These are phyloP conservation scores for Lomentospora prolificans DNA, from an alignment of 2,329 filamentous ascomycete genomes.

Conservation along the genomic window DNA sequence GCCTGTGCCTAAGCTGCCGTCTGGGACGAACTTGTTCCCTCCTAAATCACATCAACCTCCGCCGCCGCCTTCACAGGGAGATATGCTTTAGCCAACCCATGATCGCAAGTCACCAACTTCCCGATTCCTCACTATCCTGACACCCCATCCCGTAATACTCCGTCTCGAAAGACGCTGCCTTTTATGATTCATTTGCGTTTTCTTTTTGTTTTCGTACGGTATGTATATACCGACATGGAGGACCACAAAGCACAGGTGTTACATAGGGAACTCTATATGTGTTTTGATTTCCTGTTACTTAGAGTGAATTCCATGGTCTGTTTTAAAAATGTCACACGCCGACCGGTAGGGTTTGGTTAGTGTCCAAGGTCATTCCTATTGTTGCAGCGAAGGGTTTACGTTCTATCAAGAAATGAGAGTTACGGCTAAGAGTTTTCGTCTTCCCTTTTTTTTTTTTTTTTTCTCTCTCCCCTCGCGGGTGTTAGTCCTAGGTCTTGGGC, in stretches of 20 bases:
- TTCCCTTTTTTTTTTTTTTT: too few species aligned
- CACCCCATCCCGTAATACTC: neutral
- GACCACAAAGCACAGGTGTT: neutral
- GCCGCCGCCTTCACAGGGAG: slow-evolving; percentile 21
- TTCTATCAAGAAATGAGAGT: neutral
- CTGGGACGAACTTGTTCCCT: slow-evolving; percentile 20
- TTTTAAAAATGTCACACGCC: too few species aligned
- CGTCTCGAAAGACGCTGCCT: neutral
- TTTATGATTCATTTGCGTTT: neutral
- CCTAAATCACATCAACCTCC: slow-evolving; percentile 15
- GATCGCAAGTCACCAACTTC: neutral
- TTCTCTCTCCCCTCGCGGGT: too few species aligned
- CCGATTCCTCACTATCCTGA: neutral
- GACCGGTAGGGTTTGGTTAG: too few species aligned
- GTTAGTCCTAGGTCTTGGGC: slow-evolving; percentile 1
- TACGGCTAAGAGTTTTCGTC: neutral
- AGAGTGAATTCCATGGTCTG: too few species aligned
- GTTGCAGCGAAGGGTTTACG: neutral
- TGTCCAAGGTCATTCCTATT: neutral
- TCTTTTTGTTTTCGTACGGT: neutral
- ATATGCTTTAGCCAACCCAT: slow-evolving; percentile 20
- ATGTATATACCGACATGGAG: neutral
- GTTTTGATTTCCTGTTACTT: too few species aligned
- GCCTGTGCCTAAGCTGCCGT: slow-evolving; percentile 29
- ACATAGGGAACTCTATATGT: too few species aligned